Conservation (phyloP, 2,329 filamentous ascomycete species). For the Pseudogymnoascus sp. region DNA sequence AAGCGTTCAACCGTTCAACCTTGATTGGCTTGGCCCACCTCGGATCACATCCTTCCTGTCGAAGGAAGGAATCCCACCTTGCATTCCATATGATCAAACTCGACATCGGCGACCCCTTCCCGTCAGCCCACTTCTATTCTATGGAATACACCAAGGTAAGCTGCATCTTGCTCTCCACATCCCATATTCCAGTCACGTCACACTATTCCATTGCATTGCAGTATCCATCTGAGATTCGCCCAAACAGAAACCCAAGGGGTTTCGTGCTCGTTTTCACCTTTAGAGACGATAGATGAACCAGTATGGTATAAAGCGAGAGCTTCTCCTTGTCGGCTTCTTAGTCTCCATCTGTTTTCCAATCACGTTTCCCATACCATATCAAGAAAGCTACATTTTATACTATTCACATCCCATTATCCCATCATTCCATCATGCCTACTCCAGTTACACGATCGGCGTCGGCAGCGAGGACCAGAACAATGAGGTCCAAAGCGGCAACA, state of each 20-base stretch:
- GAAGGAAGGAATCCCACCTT: background rate
- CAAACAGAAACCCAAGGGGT: background rate
- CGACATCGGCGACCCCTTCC: background rate
- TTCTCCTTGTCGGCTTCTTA: background rate
- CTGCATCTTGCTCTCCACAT: background rate
- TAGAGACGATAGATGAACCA: background rate
- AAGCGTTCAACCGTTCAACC: background rate
- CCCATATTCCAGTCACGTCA: background rate
- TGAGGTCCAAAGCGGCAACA: background rate
- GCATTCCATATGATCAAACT: background rate
- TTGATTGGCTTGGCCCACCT: background rate
- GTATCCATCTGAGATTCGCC: background rate
- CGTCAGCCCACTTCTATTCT: background rate
- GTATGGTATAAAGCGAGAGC: background rate
- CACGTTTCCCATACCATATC: background rate
- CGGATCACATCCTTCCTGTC: background rate
- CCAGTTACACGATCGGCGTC: background rate
- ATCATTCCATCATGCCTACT: background rate
- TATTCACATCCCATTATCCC: background rate
- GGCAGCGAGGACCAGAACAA: background rate
- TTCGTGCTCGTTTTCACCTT: background rate
- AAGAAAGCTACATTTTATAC: background rate
- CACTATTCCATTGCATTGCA: background rate
- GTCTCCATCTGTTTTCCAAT: background rate
- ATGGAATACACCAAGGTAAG: background rate